Percentiles rank a stretch among this genome's conserved stretches.
These are phyloP conservation scores for Kwoniella shivajii DNA, from an alignment of 1,284 basidiomycete species.

Conservation along the genomic window DNA sequence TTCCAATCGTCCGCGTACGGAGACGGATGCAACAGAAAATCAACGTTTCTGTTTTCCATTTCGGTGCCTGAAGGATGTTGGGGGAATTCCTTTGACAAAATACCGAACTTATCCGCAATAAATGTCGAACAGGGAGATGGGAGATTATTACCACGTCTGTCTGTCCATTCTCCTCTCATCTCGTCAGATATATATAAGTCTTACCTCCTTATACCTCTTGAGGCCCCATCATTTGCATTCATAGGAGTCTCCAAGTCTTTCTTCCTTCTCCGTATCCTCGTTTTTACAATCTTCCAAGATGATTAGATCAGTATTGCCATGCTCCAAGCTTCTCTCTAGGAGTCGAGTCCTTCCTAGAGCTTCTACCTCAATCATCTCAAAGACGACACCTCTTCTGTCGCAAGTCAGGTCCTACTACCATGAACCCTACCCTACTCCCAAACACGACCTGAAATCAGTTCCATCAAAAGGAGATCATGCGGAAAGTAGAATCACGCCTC, in stretches of 20 bases:
- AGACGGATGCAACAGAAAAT: neutral
- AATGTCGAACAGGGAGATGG: too few relatives aligned
- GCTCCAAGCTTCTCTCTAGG: neutral
- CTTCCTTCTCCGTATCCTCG: neutral
- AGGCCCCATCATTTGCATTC: slow-evolving; percentile 1
- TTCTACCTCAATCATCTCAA: neutral
- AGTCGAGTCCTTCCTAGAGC: neutral
- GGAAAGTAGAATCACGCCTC: slow-evolving; percentile 28
- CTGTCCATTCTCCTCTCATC: neutral
- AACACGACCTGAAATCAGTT: slow-evolving; percentile 27
- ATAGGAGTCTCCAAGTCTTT: slow-evolving; percentile 1
- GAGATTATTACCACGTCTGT: neutral
- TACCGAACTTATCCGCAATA: neutral
- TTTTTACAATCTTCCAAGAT: neutral
- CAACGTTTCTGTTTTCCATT: neutral
- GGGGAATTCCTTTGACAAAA: neutral
- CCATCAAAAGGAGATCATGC: slow-evolving; percentile 27
- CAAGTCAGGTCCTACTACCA: slow-evolving; percentile 1
- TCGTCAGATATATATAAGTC: neutral
- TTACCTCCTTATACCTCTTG: neutral
- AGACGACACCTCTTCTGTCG: neutral
- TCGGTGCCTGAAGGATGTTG: neutral
- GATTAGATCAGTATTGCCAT: neutral
- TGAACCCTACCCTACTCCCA: slow-evolving; percentile 7
- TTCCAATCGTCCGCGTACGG: neutral